A percentile compares a stretch with the other conserved stretches of the same genome.
Evolutionary conservation across 1,284 basidiomycete genomes (phyloP).

Genomic region (Vanrija pseudolonga): DNA sequence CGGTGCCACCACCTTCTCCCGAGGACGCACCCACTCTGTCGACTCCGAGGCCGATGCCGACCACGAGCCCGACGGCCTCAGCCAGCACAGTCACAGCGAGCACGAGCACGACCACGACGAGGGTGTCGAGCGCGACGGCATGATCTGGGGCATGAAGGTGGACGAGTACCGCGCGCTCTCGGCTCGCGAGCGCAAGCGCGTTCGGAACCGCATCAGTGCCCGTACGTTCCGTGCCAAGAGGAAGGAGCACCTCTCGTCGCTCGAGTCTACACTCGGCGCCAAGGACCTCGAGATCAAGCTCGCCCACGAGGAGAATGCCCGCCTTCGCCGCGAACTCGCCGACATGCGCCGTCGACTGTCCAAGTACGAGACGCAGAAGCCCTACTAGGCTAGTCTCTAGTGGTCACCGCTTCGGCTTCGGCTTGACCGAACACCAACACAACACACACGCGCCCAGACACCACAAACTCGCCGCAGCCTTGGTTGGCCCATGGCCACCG

Average conservation of each 20-base stretch:
- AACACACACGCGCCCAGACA: too few relatives aligned
- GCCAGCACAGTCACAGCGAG: conserved; percentile 18
- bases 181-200: conserved; percentile 47
- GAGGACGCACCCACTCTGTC: neutral
- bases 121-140: conserved; percentile 48
- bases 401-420: too few relatives aligned
- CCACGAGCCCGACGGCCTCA: neutral
- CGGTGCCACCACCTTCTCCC: too few relatives aligned
- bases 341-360: conserved; percentile 34
- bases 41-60: conserved; percentile 25
- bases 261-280: conserved; percentile 37
- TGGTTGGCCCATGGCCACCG: too few relatives aligned
- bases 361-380: conserved; percentile 28
- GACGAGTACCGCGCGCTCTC: conserved; percentile 44
- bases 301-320: conserved; percentile 38
- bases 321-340: conserved; percentile 37
- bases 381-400: conserved; percentile 2
- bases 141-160: conserved; percentile 51
- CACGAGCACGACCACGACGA: conserved; percentile 42
- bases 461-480: too few relatives aligned
- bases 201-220: conserved; percentile 48
- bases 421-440: too few relatives aligned
- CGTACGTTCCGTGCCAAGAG: conserved; percentile 49
- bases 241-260: conserved; percentile 44
- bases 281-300: conserved; percentile 44